A percentile compares a stretch with the other conserved stretches of the same genome.
Conservation (phyloP, 2,329 filamentous ascomycete genomes). For the Basipetospora sp. region DNA sequence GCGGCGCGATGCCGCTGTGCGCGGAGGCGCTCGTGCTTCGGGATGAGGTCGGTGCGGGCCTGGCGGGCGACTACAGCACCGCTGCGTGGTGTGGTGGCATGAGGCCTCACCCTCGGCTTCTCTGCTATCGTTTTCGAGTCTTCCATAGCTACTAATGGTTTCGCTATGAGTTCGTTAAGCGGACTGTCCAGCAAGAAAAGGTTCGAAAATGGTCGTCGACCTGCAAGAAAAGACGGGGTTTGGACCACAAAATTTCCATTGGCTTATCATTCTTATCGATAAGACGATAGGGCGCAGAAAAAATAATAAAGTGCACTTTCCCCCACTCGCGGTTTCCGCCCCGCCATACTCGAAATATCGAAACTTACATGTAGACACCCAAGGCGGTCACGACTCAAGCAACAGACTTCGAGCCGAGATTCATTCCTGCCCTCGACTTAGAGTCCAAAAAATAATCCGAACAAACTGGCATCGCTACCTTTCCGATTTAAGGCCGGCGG, state of each 20-base stretch:
- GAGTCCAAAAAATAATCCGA: too few relatives aligned
- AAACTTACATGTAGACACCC: not conserved
- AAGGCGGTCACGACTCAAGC: constrained; percentile 1
- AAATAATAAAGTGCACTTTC: constrained; percentile 12
- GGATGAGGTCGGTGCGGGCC: constrained; percentile 35
- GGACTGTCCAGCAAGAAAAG: too few relatives aligned
- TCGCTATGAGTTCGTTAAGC: too few relatives aligned
- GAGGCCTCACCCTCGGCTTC: constrained; percentile 19
- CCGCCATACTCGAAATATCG: too few relatives aligned
- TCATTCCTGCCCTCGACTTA: too few relatives aligned
- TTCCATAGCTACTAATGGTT: constrained; percentile 19
- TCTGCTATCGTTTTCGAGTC: constrained; percentile 14
- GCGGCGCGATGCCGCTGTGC: constrained; percentile 44
- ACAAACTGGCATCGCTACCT: constrained; percentile 55
- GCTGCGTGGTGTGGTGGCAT: constrained; percentile 27
- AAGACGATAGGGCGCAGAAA: constrained; percentile 13
- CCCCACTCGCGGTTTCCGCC: constrained; percentile 2
- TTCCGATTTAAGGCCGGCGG: constrained; percentile 78
- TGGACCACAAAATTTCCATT: constrained; percentile 1
- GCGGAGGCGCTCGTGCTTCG: constrained; percentile 36
- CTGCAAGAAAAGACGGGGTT: not conserved
- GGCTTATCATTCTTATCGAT: constrained; percentile 9
- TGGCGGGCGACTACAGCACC: constrained; percentile 36
- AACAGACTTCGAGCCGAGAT: too few relatives aligned
- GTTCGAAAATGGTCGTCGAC: constrained; percentile 5